These are phyloP conservation scores for Breviolum minutum DNA, from an alignment of 73 alveolate species.

Conservation along the genomic window DNA sequence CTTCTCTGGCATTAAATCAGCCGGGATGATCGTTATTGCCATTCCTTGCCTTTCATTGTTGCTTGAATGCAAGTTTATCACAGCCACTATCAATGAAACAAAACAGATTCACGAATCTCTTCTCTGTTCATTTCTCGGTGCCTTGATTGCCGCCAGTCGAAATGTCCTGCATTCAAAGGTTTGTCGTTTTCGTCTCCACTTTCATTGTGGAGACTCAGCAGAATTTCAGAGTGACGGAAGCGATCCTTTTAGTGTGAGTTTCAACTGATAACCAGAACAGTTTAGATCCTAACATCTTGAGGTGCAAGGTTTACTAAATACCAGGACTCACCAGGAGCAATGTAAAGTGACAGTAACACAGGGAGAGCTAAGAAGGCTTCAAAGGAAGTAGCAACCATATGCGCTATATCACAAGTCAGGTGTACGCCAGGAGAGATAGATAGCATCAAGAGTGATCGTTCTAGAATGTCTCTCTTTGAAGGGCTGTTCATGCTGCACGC, in stretches of 20 bases:
- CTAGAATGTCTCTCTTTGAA: no score
- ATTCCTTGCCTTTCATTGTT: conserved; percentile 63
- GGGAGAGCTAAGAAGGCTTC: neutral
- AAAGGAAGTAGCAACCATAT: neutral
- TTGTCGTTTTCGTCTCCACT: conserved; percentile 78
- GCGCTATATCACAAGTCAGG: neutral
- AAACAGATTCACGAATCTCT: neutral
- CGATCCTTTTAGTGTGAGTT: no score
- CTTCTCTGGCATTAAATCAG: conserved; percentile 89
- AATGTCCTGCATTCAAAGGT: neutral
- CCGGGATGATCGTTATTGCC: conserved; percentile 85
- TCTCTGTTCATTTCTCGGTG: neutral
- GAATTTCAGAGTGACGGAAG: neutral
- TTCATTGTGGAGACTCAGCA: conserved; percentile 65
- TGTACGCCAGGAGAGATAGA: neutral
- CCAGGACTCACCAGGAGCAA: neutral
- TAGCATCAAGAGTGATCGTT: no score
- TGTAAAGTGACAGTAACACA: neutral
- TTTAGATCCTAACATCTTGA: no score
- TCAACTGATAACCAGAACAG: neutral
- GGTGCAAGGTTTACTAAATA: no score
- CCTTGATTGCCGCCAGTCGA: neutral
- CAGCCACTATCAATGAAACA: neutral
- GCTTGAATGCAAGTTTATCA: neutral
- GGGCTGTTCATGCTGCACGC: neutral